Evolutionary conservation across 2,329 filamentous ascomycete species (phyloP).

Genomic region (Phoma sp.): DNA sequence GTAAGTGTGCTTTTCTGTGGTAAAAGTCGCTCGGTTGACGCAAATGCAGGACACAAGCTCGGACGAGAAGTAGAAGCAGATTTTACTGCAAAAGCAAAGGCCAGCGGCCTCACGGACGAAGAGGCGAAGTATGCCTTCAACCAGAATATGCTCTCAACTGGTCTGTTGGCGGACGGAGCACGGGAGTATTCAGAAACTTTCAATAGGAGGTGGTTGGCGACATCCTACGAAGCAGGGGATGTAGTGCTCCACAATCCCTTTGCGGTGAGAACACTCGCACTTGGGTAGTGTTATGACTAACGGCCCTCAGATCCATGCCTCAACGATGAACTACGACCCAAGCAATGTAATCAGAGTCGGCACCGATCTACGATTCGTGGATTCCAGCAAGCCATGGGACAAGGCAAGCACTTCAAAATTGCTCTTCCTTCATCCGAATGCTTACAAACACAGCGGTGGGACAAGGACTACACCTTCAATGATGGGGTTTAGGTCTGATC

Average conservation of each 20-base stretch:
- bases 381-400: constrained; percentile 61
- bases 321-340: constrained; percentile 62
- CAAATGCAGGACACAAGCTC: constrained; percentile 50
- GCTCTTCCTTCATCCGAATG: not conserved
- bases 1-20: constrained; percentile 22
- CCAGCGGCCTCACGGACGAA: constrained; percentile 59
- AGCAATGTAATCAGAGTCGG: constrained; percentile 62
- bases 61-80: constrained; percentile 60
- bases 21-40: not conserved
- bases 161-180: constrained; percentile 61
- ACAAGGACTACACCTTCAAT: constrained; percentile 41
- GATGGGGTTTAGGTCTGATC: constrained; percentile 25
- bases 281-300: constrained; percentile 11
- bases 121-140: constrained; percentile 58
- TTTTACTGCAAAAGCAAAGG: constrained; percentile 59
- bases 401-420: constrained; percentile 42
- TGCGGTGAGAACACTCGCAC: constrained; percentile 21
- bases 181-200: constrained; percentile 54
- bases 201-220: constrained; percentile 59
- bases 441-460: constrained; percentile 37
- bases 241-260: constrained; percentile 51
- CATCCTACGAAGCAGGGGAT: constrained; percentile 62
- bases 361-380: constrained; percentile 64
- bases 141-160: constrained; percentile 65
- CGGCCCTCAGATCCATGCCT: constrained; percentile 61